Percentiles rank a stretch among this genome's conserved stretches.
Evolutionary conservation across 2,329 filamentous ascomycete species (phyloP).

Genomic region (Aciculosporium take): DNA sequence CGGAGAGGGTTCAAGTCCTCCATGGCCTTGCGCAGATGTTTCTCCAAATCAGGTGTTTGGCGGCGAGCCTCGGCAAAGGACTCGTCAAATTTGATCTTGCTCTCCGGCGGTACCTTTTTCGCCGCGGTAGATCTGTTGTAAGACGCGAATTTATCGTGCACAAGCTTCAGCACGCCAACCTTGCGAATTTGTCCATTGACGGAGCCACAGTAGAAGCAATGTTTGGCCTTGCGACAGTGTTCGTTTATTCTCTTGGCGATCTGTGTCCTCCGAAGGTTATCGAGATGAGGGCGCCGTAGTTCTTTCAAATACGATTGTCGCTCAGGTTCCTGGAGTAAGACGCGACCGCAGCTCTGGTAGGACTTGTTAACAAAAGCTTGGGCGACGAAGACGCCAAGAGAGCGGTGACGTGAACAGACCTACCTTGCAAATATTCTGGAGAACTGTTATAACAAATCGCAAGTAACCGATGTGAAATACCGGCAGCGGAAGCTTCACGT

Average conservation of each 20-base stretch:
- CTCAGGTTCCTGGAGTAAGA: conserved; percentile 70
- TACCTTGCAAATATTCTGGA: conserved; percentile 89
- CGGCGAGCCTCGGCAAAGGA: conserved; percentile 72
- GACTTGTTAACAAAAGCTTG: neutral
- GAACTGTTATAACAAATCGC: conserved; percentile 78
- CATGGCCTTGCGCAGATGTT: conserved; percentile 80
- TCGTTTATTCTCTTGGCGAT: conserved; percentile 81
- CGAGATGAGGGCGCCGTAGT: conserved; percentile 65
- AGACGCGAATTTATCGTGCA: conserved; percentile 80
- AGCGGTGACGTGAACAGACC: neutral
- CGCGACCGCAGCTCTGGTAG: conserved; percentile 51
- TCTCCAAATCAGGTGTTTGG: conserved; percentile 70
- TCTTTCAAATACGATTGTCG: conserved; percentile 65
- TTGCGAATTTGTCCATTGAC: conserved; percentile 90
- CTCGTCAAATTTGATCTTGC: conserved; percentile 72
- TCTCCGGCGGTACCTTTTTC: conserved; percentile 68
- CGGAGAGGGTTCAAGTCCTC: conserved; percentile 86
- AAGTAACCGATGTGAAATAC: conserved; percentile 95
- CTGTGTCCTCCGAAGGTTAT: conserved; percentile 71
- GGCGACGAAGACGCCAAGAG: neutral
- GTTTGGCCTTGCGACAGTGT: conserved; percentile 75
- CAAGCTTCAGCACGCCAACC: conserved; percentile 79
- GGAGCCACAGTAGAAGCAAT: conserved; percentile 65
- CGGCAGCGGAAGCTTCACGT: conserved; percentile 79
- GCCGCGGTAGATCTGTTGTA: conserved; percentile 81